A percentile compares a stretch with the other conserved stretches of the same genome.
These are phyloP conservation scores for Mangifera indica DNA, from an alignment of 345 rosid genomes.

Conservation along the genomic window DNA sequence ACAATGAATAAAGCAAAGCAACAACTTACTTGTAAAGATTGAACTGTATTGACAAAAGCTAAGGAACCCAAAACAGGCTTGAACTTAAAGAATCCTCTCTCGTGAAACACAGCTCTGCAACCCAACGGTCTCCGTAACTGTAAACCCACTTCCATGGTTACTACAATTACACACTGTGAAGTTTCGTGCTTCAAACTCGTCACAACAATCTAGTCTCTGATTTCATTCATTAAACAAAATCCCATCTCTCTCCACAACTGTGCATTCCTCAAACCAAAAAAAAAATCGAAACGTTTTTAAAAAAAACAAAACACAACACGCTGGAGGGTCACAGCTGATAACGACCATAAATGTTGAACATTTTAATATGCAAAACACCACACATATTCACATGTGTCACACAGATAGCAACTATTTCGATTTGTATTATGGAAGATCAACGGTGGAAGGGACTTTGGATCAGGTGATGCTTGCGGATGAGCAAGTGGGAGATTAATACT, in stretches of 20 bases:
- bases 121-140: constrained; percentile 53
- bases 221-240: constrained; percentile 9
- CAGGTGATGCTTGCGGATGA: not conserved
- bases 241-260: constrained; percentile 17
- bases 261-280: constrained; percentile 5
- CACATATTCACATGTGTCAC: not conserved
- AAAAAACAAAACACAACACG: not conserved
- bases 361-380: not conserved
- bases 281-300: not conserved
- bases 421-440: not conserved
- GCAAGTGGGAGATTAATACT: not conserved
- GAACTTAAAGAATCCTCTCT: constrained; percentile 41
- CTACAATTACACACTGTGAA: not conserved
- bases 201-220: not conserved
- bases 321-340: not conserved
- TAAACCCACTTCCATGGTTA: constrained; percentile 64
- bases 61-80: constrained; percentile 51
- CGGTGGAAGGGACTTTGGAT: not conserved
- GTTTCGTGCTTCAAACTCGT: not conserved
- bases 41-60: constrained; percentile 34
- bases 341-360: constrained; percentile 19
- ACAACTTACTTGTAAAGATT: constrained; percentile 33
- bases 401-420: not conserved
- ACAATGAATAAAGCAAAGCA: not conserved
- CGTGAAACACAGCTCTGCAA: constrained; percentile 32